Conservation (phyloP, 73 alveolate genomes). For the Blepharisma japonicum region DNA sequence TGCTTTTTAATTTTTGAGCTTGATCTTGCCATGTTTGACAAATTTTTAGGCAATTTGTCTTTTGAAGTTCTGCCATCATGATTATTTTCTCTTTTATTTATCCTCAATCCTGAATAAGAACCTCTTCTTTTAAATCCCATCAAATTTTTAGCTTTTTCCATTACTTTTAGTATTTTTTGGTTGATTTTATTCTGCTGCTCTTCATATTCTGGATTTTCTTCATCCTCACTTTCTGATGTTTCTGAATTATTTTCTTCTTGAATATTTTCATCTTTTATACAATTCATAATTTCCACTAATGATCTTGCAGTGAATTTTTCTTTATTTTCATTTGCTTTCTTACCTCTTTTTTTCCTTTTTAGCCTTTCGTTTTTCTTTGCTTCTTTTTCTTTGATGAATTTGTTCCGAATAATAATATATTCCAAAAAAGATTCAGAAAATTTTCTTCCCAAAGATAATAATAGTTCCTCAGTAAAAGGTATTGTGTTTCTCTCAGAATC, state of each 20-base stretch:
- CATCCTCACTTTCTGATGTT: slow-evolving; percentile 14
- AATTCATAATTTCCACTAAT: slow-evolving; percentile 8
- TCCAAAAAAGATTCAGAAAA: slow-evolving; percentile 44
- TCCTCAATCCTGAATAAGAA: too few relatives aligned
- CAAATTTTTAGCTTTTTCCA: not conserved
- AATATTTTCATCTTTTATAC: slow-evolving; percentile 14
- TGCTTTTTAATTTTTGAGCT: too few relatives aligned
- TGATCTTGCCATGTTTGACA: too few relatives aligned
- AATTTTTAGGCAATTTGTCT: too few relatives aligned
- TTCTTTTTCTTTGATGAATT: slow-evolving; percentile 35
- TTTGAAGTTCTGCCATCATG: too few relatives aligned
- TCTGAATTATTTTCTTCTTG: slow-evolving; percentile 25
- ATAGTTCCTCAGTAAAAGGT: slow-evolving; percentile 41
- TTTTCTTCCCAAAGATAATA: slow-evolving; percentile 45
- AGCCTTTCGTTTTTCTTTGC: slow-evolving; percentile 30
- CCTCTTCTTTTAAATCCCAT: too few relatives aligned
- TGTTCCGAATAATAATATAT: slow-evolving; percentile 40
- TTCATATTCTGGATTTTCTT: slow-evolving; percentile 26
- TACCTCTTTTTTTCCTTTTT: slow-evolving; percentile 26
- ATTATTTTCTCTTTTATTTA: too few relatives aligned
- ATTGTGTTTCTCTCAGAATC: slow-evolving; percentile 35
- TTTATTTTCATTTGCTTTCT: not conserved
- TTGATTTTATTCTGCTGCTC: slow-evolving; percentile 21
- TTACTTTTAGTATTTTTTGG: not conserved
- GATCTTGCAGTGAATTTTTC: slow-evolving; percentile 11